Evolutionary conservation across 1,139 yeast species (phyloP).

Genomic region (Saccharomyces hybrid): DNA sequence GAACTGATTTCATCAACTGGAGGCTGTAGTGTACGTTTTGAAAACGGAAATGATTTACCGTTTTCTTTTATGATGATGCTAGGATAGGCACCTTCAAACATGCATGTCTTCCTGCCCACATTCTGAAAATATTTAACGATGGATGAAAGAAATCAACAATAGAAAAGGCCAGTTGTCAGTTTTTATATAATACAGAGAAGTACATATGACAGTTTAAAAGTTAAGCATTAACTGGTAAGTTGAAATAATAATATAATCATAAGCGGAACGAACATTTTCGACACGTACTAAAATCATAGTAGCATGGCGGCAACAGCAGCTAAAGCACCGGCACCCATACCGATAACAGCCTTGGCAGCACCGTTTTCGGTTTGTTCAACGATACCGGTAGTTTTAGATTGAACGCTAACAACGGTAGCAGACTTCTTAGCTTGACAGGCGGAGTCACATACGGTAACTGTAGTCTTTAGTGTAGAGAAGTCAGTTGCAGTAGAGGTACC

Average conservation of each 20-base stretch:
- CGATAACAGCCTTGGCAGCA: conserved; percentile 6
- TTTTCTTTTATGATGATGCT: neutral
- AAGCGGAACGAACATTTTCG: neutral
- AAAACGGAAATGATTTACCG: neutral
- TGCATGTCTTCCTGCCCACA: neutral
- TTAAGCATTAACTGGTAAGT: neutral
- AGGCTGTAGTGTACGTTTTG: neutral
- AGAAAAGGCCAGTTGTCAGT: neutral
- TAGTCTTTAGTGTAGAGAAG: neutral
- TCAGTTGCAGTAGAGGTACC: neutral
- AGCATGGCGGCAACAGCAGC: conserved; percentile 7
- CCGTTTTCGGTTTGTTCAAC: conserved; percentile 5
- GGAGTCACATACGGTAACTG: conserved; percentile 1
- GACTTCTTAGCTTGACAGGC: conserved; percentile 2
- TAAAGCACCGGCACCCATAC: conserved; percentile 7
- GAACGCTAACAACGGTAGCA: neutral
- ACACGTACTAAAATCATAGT: conserved; percentile 1
- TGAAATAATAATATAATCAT: too few relatives aligned
- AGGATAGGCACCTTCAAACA: neutral
- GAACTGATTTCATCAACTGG: neutral
- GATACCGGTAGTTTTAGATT: neutral
- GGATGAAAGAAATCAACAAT: neutral
- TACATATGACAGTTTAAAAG: neutral
- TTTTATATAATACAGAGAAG: neutral
- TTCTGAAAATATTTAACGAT: too few relatives aligned